phyloP scores from a whole-genome alignment of 164 flowering plant species.

The Aristolochia californica region DNA sequence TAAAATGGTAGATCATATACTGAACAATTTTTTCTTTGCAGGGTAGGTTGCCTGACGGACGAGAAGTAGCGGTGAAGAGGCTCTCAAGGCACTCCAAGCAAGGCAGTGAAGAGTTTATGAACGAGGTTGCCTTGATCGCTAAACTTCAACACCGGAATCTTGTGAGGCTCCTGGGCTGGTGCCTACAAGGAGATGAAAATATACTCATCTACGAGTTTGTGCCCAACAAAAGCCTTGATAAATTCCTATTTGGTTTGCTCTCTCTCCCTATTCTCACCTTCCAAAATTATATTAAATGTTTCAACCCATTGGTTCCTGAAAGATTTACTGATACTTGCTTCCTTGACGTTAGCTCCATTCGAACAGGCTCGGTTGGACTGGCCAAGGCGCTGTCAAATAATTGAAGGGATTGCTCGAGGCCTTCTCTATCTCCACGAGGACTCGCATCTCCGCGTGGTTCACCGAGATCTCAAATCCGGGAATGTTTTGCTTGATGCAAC shows the following conservation, averaged over 20 bases:
- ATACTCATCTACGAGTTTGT: conserved; percentile 32
- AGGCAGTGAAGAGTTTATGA: conserved; percentile 13
- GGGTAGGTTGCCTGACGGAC: background rate
- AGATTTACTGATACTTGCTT: too few relatives aligned
- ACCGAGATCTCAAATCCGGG: conserved; percentile 49
- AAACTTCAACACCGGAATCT: conserved; percentile 36
- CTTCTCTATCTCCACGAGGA: conserved; percentile 54
- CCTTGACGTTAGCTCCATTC: background rate
- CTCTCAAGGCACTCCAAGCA: background rate
- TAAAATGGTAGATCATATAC: too few relatives aligned
- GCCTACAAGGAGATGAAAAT: conserved; percentile 23
- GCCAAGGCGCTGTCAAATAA: conserved; percentile 14
- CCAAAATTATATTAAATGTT: too few relatives aligned
- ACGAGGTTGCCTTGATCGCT: conserved; percentile 22
- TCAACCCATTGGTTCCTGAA: background rate
- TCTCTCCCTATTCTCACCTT: background rate
- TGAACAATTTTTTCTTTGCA: too few relatives aligned
- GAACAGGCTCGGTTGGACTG: conserved; percentile 8
- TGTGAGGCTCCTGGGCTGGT: conserved; percentile 25
- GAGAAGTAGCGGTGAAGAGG: conserved; percentile 1
- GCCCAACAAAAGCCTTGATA: conserved; percentile 33
- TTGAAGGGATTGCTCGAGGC: conserved; percentile 40
- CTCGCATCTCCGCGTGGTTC: conserved; percentile 37
- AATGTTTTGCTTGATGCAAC: conserved; percentile 38
- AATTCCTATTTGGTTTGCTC: conserved; percentile 18